Conservation (phyloP, 495 filamentous ascomycete genomes). For the Baudoinia panamericana region DNA sequence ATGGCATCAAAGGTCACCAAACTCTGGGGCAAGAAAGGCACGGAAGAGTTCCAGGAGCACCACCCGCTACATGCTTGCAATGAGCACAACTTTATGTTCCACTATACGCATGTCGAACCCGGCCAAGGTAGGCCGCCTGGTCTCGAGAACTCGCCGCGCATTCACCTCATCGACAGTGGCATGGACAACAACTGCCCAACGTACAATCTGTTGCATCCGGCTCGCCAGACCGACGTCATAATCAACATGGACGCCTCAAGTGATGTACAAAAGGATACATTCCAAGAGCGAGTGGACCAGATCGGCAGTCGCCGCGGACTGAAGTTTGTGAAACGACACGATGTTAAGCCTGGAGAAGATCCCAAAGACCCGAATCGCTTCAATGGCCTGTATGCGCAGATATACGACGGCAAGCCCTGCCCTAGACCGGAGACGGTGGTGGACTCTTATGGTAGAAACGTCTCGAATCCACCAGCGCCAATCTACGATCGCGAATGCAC, state of each 20-base stretch:
- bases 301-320: constrained; percentile 23
- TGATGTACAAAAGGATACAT: constrained; percentile 27
- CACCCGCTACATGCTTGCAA: constrained; percentile 27
- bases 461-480: constrained; percentile 17
- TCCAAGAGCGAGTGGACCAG: constrained; percentile 23
- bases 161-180: constrained; percentile 25
- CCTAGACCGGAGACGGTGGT: constrained; percentile 20
- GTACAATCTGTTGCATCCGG: constrained; percentile 24
- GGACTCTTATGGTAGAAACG: constrained; percentile 6
- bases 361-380: constrained; percentile 21
- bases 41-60: constrained; percentile 24
- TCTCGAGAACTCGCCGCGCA: constrained; percentile 23
- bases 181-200: constrained; percentile 27
- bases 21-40: constrained; percentile 26
- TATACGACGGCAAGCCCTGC: constrained; percentile 22
- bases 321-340: constrained; percentile 21
- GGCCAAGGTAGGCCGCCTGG: constrained; percentile 16
- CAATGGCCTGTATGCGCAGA: constrained; percentile 23
- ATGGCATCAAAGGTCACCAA: constrained; percentile 16
- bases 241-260: constrained; percentile 28
- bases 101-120: constrained; percentile 12
- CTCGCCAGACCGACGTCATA: constrained; percentile 23
- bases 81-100: constrained; percentile 27
- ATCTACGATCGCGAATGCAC: constrained; percentile 17
- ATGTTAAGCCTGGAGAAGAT: constrained; percentile 18